phyloP scores from a whole-genome alignment of 2,329 filamentous ascomycete genomes.

The Fusarium citri region DNA sequence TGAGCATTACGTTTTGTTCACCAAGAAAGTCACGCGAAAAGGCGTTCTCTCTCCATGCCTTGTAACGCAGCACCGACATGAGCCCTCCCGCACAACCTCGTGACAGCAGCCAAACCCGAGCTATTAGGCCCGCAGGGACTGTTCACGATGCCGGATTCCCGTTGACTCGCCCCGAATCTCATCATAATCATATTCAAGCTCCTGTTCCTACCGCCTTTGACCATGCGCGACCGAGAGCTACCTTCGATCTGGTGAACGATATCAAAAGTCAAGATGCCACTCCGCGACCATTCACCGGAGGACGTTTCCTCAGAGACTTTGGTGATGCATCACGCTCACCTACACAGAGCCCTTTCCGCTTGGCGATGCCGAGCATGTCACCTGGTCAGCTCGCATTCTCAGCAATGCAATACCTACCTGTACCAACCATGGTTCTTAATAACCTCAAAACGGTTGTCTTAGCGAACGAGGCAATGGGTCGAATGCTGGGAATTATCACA shows the following conservation, averaged over 20 bases:
- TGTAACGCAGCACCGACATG: constrained; percentile 49
- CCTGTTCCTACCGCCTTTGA: constrained; percentile 28
- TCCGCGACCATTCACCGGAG: constrained; percentile 42
- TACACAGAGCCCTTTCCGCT: constrained; percentile 54
- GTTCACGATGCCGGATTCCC: constrained; percentile 40
- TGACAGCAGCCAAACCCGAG: constrained; percentile 47
- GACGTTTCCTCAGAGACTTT: constrained; percentile 53
- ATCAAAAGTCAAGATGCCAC: constrained; percentile 41
- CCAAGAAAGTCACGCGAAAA: constrained; percentile 15
- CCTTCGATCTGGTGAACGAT: constrained; percentile 33
- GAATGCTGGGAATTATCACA: constrained; percentile 70
- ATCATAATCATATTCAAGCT: constrained; percentile 30
- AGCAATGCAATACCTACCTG: constrained; percentile 78
- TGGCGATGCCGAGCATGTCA: constrained; percentile 61
- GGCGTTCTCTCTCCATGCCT: constrained; percentile 39
- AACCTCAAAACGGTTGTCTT: constrained; percentile 76
- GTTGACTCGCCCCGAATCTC: constrained; percentile 26
- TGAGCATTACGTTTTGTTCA: constrained; percentile 4
- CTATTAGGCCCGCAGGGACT: constrained; percentile 42
- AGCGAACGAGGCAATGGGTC: constrained; percentile 81
- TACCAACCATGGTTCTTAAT: constrained; percentile 76
- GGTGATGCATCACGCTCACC: constrained; percentile 48
- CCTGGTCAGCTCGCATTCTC: constrained; percentile 71
- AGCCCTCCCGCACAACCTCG: constrained; percentile 48
- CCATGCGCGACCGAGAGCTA: constrained; percentile 33